Base-by-base conservation (phyloP, 2,329 filamentous ascomycete species). In the Hymenoscyphus fructigenus region DNA sequence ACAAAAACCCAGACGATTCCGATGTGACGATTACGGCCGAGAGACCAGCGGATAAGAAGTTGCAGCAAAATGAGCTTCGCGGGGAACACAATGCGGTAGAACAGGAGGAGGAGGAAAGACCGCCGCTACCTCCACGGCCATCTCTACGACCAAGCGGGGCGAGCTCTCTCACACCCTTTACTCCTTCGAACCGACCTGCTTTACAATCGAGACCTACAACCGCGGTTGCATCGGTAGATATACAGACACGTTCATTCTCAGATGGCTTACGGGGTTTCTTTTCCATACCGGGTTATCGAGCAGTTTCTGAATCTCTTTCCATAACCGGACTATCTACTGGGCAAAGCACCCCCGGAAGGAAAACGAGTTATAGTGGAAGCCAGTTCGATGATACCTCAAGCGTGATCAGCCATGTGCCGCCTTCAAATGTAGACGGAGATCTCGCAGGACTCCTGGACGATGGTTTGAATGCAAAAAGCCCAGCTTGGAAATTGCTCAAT, bases 361-460 rank as follows among this genome's bases (percentile, higher is more conserved):
- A 69, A 62, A 59, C 64, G 7, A 73, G 70, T 56, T 69, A 77
- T 26, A 80, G 76, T 66, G 79, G 78, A 23, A 88, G 80, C 67
- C 83, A 84, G 44, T 71, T 77, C 26, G 82, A 79, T 56, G 83
- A 85, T 71, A 79, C 75, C 62, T 77, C 78, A 12, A 85, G 83
- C 67, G 75, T 84, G 36, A 78, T 78, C 69, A 85, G 83, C 72
- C 81, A 76, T 73, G 74, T 79, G 28, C 81, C 79, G n/a, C 81
- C 80, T 1, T 71, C 67, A 73, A 77, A 56, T 71, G 82, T 73
- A 84, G 89, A 69, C 80, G 88, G 87, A 3, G 93, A 97, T 69
- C 85, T 91, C 29, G 93, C 93, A 66, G 96, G 93, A 73, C 82
- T 97, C 23, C 84, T 97, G 57, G 88, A 87, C 10, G 91, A 92